These are phyloP conservation scores for Zygoascus bituminiphila DNA, from an alignment of 805 yeast species.

Conservation along the genomic window DNA sequence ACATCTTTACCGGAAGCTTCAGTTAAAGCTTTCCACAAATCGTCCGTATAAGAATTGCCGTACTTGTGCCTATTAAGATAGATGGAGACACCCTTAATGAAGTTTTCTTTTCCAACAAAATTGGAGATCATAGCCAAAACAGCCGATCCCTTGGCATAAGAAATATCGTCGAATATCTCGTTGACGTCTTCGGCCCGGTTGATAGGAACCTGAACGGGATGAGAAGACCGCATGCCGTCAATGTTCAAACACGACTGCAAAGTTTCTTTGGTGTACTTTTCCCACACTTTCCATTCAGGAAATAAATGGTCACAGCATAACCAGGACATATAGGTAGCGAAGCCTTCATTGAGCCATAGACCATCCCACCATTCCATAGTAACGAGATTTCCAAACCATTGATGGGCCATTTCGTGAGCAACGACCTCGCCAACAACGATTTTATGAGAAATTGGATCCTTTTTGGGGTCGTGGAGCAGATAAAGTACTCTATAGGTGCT, in stretches of 20 bases:
- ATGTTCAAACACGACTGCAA: conserved; percentile 62
- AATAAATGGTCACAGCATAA: conserved; percentile 65
- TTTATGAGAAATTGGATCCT: conserved; percentile 38
- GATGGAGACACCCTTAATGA: conserved; percentile 70
- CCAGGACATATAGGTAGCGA: conserved; percentile 91
- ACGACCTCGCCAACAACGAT: conserved; percentile 74
- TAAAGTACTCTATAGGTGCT: conserved; percentile 75
- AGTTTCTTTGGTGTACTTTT: conserved; percentile 64
- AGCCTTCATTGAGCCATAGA: conserved; percentile 81
- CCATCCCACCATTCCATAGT: conserved; percentile 94
- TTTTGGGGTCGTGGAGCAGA: conserved; percentile 57
- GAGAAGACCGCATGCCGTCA: conserved; percentile 73
- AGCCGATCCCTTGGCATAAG: conserved; percentile 75
- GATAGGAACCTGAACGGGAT: conserved; percentile 80
- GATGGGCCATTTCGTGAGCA: conserved; percentile 85
- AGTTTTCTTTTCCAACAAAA: conserved; percentile 71
- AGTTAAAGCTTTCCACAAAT: conserved; percentile 66
- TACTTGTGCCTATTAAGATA: conserved; percentile 69
- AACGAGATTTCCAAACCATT: conserved; percentile 86
- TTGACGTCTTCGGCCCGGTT: conserved; percentile 70
- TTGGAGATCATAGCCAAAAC: conserved; percentile 69
- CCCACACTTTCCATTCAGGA: conserved; percentile 87
- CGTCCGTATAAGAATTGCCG: conserved; percentile 69
- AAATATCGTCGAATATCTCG: conserved; percentile 79
- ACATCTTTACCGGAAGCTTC: conserved; percentile 69